Evolutionary conservation across 257 asterid species (phyloP).

Genomic region (Solanum gandarillasii): DNA sequence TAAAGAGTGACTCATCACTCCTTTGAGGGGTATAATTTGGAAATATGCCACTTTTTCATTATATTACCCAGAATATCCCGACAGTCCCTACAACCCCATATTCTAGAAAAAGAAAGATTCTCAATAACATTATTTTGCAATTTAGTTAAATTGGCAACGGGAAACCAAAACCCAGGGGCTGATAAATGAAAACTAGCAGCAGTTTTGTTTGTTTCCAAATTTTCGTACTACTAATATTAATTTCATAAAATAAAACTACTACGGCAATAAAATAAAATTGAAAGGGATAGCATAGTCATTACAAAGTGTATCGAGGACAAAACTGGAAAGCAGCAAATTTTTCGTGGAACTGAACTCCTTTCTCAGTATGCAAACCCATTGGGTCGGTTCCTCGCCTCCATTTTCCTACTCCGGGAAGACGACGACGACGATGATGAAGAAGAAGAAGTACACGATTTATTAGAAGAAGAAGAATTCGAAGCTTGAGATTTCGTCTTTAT

Average conservation of each 20-base stretch:
- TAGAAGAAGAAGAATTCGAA: conserved; percentile 10
- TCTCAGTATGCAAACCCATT: conserved; percentile 51
- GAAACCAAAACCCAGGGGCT: conserved; percentile 22
- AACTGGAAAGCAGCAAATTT: conserved; percentile 13
- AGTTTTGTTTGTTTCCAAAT: neutral
- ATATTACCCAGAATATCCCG: neutral
- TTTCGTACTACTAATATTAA: neutral
- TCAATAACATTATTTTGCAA: neutral
- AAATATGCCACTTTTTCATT: neutral
- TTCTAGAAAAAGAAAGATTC: neutral
- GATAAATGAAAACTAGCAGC: conserved; percentile 13
- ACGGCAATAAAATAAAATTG: neutral
- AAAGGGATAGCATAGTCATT: conserved; percentile 12
- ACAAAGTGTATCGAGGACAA: conserved; percentile 23
- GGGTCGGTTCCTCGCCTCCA: conserved; percentile 26
- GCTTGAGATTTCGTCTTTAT: conserved; percentile 2
- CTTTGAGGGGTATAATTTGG: neutral
- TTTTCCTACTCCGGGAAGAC: conserved; percentile 6
- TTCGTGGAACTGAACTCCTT: neutral
- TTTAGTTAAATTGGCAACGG: conserved; percentile 1
- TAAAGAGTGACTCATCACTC: neutral
- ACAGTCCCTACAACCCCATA: neutral
- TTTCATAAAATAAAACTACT: neutral
- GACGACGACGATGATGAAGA: conserved; percentile 11
- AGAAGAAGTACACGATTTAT: conserved; percentile 10